Evolutionary conservation across 805 yeast genomes (phyloP), one percentile per base, ranked within the genome.

Genomic region (Kazachstania africana): DNA sequence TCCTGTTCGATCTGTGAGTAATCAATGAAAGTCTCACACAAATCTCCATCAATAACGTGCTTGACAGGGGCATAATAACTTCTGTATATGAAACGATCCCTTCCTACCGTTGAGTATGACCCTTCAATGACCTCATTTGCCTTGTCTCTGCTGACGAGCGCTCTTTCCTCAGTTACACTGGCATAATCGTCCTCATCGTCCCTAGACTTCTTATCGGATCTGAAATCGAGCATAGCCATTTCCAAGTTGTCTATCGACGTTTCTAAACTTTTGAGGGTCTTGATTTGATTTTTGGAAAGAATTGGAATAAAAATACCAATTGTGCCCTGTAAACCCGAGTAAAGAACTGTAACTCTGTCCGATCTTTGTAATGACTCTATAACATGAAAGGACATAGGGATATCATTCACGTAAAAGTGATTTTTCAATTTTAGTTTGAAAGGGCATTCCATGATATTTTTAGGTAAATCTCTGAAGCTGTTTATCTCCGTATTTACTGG

Each of bases 11-110:
- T 24, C 1, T 36, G 24, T 4, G 39, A 32, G n/a, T 49, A 26
- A 6, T 45, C 29, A 47, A 55, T 18, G 45, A 62, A 81, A 26
- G 55, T 50, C 44, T 84, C 95, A 29, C 88, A 62, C 12, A 82
- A 60, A 49, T 91, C 97, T 8, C 98, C 98, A 56, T 91, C 96
- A 25, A 91, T 66, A 3, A 80, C 75, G 30, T 72, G 68, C 39
- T 75, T 77, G 2, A 67, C 70, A 0, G 96, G 95, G n/a, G 72
- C 74, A 50, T 83, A 84, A 47, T 78, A 79, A 32, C 96, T 68
- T 34, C 96, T 59, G 50, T 66, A 87, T 35, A 68, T 68, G 39
- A 70, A 36, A 35, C 76, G 81, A 39, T 78, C 79, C 35, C 91
- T 64, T 0, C 78, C 88, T 3, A 75, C 62, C n/a, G 74, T 34